These are phyloP conservation scores for Chlamydomonas asymmetrica DNA, from an alignment of 139 green algal species.

Conservation along the genomic window DNA sequence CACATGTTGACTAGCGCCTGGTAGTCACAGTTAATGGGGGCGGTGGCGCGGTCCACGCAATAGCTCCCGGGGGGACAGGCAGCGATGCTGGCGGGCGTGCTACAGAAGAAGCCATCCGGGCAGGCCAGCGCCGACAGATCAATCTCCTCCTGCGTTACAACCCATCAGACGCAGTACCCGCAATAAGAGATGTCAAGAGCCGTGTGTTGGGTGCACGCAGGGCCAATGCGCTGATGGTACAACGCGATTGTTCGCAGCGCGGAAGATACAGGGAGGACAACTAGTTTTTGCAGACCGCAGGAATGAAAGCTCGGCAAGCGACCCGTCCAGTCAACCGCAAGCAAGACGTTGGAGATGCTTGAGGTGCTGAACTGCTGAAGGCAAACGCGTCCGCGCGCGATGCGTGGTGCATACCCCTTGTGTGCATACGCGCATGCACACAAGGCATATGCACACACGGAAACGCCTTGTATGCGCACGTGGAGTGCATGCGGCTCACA, in stretches of 20 bases:
- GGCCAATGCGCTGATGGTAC: background rate
- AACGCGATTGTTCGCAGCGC: background rate
- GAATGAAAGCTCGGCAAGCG: too few relatives aligned
- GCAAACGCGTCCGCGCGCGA: too few relatives aligned
- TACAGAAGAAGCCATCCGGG: slow-evolving; percentile 39
- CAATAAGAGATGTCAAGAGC: background rate
- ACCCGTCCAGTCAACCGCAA: too few relatives aligned
- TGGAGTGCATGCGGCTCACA: background rate
- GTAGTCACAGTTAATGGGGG: slow-evolving; percentile 37
- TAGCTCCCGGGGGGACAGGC: slow-evolving; percentile 39
- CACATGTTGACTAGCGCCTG: slow-evolving; percentile 19
- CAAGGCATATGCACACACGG: too few relatives aligned
- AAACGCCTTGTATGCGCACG: background rate
- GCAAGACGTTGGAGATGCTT: too few relatives aligned
- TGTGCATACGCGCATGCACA: too few relatives aligned
- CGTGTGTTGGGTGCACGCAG: background rate
- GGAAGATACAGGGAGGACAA: background rate
- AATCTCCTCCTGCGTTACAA: slow-evolving; percentile 7
- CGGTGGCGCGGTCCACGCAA: slow-evolving; percentile 22
- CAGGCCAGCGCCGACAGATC: slow-evolving; percentile 29
- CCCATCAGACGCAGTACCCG: too few relatives aligned
- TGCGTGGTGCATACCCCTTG: too few relatives aligned
- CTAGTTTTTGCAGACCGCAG: too few relatives aligned
- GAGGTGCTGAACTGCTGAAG: too few relatives aligned
- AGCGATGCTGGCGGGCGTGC: slow-evolving; percentile 10